A percentile compares a stretch with the other conserved stretches of the same genome.
Evolutionary conservation across 208 protist species (phyloP).

Genomic region (Trichomonas gallinae): DNA sequence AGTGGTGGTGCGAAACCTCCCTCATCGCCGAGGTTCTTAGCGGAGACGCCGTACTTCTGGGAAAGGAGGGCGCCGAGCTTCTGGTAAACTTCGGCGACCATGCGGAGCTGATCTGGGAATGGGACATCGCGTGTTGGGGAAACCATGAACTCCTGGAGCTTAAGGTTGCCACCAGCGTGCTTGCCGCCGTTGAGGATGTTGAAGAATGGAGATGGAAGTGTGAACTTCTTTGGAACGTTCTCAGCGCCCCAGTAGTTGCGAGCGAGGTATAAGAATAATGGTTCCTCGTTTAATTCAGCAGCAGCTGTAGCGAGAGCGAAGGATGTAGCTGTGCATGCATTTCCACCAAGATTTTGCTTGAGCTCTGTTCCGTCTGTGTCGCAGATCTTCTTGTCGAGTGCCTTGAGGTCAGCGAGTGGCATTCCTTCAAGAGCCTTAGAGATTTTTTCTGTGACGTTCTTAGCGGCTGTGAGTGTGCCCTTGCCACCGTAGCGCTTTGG

Average conservation of each 20-base stretch:
- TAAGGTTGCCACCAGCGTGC: neutral
- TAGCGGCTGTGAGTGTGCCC: constrained; percentile 74
- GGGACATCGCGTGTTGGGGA: neutral
- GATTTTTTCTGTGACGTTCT: constrained; percentile 86
- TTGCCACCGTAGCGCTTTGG: constrained; percentile 78
- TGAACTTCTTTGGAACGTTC: constrained; percentile 6
- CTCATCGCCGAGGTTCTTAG: constrained; percentile 86
- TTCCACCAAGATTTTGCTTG: neutral
- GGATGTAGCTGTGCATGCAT: neutral
- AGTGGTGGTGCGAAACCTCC: constrained; percentile 72
- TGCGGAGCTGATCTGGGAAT: neutral
- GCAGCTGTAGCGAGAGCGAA: neutral
- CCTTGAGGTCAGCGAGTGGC: neutral
- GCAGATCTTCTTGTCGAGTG: neutral
- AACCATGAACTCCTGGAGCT: constrained; percentile 7
- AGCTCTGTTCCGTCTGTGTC: neutral
- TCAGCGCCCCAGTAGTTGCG: neutral
- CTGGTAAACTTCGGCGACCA: constrained; percentile 81
- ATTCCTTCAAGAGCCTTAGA: constrained; percentile 58
- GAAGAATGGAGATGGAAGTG: neutral
- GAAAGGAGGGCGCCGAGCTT: constrained; percentile 83
- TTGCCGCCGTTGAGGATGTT: neutral
- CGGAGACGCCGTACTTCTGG: constrained; percentile 76
- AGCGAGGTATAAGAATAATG: neutral
- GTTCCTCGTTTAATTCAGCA: neutral